These are phyloP conservation scores for Evernia prunastri DNA, from an alignment of 495 filamentous ascomycete genomes.

Conservation along the genomic window DNA sequence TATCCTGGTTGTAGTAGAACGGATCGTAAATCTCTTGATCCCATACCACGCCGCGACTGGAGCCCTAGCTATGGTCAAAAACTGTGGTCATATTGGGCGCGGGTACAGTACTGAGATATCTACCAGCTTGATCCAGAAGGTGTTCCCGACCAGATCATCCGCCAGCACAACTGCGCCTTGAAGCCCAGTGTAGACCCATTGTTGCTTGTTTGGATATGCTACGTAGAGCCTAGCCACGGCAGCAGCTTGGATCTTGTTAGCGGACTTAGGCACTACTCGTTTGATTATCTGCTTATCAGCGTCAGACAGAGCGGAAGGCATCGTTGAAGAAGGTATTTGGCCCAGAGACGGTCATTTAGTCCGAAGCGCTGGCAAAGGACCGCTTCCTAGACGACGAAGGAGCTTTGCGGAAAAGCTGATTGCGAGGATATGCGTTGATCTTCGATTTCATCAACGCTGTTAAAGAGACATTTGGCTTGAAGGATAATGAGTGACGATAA, in stretches of 20 bases:
- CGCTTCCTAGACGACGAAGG: neutral
- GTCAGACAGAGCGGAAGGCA: constrained; percentile 85
- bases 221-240: constrained; percentile 92
- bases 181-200: constrained; percentile 91
- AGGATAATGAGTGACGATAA: neutral
- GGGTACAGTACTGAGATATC: constrained; percentile 75
- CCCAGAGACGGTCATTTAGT: neutral
- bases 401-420: neutral
- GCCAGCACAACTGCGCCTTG: constrained; percentile 91
- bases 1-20: constrained; percentile 91
- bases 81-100: neutral
- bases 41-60: constrained; percentile 88
- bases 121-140: constrained; percentile 94
- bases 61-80: constrained; percentile 45
- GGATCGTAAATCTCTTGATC: constrained; percentile 96
- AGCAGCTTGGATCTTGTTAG: constrained; percentile 92
- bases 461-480: neutral
- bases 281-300: constrained; percentile 92
- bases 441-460: neutral
- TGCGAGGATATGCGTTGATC: neutral
- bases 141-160: constrained; percentile 89
- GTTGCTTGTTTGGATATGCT: constrained; percentile 75
- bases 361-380: neutral
- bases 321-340: constrained; percentile 28
- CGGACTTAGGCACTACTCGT: constrained; percentile 78